These are phyloP conservation scores for Ogataea nakhonphanomensis DNA, from an alignment of 805 yeast species.

Conservation along the genomic window DNA sequence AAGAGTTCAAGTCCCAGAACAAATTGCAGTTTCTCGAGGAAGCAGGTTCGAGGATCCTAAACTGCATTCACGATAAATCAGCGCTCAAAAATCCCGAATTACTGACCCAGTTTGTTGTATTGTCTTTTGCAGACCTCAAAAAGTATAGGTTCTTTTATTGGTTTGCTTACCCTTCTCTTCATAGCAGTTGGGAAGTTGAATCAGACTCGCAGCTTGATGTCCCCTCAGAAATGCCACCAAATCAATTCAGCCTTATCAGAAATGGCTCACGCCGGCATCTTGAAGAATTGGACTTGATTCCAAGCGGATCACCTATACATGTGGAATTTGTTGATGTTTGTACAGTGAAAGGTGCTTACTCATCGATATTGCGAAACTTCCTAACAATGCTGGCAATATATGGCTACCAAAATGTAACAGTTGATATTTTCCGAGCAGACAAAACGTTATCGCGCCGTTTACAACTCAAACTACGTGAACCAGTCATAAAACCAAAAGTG, in stretches of 20 bases:
- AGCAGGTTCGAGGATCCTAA: slow-evolving; percentile 27
- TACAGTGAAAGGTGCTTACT: slow-evolving; percentile 15
- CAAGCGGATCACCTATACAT: slow-evolving; percentile 4
- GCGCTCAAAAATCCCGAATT: slow-evolving; percentile 39
- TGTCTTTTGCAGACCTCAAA: slow-evolving; percentile 85
- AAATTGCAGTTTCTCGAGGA: slow-evolving; percentile 55
- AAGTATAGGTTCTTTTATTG: slow-evolving; percentile 86
- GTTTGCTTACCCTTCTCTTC: slow-evolving; percentile 74
- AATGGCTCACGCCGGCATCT: slow-evolving; percentile 7
- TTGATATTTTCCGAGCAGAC: slow-evolving; percentile 39
- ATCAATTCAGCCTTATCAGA: slow-evolving; percentile 18
- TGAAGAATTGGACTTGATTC: slow-evolving; percentile 6
- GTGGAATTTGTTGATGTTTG: slow-evolving; percentile 27
- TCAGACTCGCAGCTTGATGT: slow-evolving; percentile 1
- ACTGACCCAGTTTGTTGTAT: slow-evolving; percentile 43
- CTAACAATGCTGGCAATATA: slow-evolving; percentile 31
- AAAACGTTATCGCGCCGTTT: slow-evolving; percentile 27
- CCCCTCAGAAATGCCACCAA: background rate
- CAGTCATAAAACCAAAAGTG: slow-evolving; percentile 37
- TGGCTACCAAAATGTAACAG: slow-evolving; percentile 33
- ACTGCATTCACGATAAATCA: slow-evolving; percentile 32
- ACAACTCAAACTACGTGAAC: slow-evolving; percentile 17
- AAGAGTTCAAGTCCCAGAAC: slow-evolving; percentile 71
- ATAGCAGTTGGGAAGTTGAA: slow-evolving; percentile 44
- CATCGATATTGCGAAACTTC: slow-evolving; percentile 26